Evolutionary conservation across 2,329 filamentous ascomycete species (phyloP), one percentile per base, ranked within the genome.

Genomic region (Colletotrichum cuscutae): DNA sequence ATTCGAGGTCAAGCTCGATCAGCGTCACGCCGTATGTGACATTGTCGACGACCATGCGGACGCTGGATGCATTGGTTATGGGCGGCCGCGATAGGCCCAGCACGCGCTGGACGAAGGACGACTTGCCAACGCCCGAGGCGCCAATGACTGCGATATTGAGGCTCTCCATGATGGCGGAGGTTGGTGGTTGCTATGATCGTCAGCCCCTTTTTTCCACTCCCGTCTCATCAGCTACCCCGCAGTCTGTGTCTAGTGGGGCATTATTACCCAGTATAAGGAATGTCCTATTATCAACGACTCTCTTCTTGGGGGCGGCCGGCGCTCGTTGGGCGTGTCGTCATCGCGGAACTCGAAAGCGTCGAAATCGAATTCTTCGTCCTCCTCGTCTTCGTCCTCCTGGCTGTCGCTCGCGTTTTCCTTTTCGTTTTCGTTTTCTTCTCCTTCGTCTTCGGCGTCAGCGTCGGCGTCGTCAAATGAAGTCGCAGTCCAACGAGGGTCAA

Each of bases 141-240:
- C 91, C 91, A 79, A 93, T 90, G 73, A 93, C 86, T 77, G 90
- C 90, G 76, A 93, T 90, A 78, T 90, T 91, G 78, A 91, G 87
- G 76, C 86, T 84, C 75, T 90, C 89, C 89, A 91, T 91, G 72
- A 77, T 79, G 78, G 78, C 75, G 70, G 78, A 75, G 66, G 71
- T 62, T 73, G 66, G 66, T 67, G 60, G 68, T 71, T 74, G 66
- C 63, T 71, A 73, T 72, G 67, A 67, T 70, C 46, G 73, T 75
- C 73, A 75, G 73, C 73, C 65, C 70, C 70, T 71, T 71, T 75
- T 70, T 71, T 74, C 63, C 73, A 73, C 60, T 65, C 58, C 69
- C 64, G 63, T 73, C 72, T 74, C 70, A 60, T 74, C 66, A 67
- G 61, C 66, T 74, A 60, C 54, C 67, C 61, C 75, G 69, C 65